Conservation (phyloP, 2,329 filamentous ascomycete species). For the Fusarium gaditjirri region DNA sequence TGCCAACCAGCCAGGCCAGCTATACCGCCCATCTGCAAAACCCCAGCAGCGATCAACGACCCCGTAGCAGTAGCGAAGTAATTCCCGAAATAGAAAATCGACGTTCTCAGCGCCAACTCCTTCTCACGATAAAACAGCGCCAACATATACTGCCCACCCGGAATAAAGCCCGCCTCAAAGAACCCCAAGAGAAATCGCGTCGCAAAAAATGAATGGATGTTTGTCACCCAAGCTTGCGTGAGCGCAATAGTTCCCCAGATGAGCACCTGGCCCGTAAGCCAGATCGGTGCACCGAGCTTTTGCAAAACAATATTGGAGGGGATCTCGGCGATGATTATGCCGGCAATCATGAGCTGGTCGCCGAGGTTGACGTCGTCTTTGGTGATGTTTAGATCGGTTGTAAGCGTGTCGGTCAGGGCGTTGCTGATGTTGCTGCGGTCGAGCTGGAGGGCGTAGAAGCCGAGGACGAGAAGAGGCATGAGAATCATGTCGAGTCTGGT, state of each 20-base stretch:
- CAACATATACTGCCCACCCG: conserved; percentile 30
- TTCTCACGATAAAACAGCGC: conserved; percentile 26
- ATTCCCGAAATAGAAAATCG: conserved; percentile 37
- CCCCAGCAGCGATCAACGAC: conserved; percentile 22
- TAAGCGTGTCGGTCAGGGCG: conserved; percentile 61
- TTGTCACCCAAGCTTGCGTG: conserved; percentile 27
- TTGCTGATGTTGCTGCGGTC: conserved; percentile 54
- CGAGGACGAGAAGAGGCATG: conserved; percentile 57
- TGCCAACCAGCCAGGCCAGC: conserved; percentile 31
- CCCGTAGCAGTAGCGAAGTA: conserved; percentile 38
- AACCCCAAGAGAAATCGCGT: conserved; percentile 27
- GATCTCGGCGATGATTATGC: conserved; percentile 57
- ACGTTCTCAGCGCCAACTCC: conserved; percentile 22
- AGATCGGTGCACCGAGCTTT: conserved; percentile 30
- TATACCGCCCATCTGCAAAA: conserved; percentile 34
- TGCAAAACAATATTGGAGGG: conserved; percentile 38
- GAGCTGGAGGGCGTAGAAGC: conserved; percentile 57
- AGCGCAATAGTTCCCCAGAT: conserved; percentile 32
- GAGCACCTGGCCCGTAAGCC: conserved; percentile 32
- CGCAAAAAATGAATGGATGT: conserved; percentile 27
- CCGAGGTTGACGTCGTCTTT: conserved; percentile 63
- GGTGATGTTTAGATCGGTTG: conserved; percentile 58
- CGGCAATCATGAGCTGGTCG: conserved; percentile 57
- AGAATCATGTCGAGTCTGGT: conserved; percentile 49
- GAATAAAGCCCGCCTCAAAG: conserved; percentile 33